Evolutionary conservation across 2,329 filamentous ascomycete genomes (phyloP).

Genomic region (Coniochaeta ligniaria): DNA sequence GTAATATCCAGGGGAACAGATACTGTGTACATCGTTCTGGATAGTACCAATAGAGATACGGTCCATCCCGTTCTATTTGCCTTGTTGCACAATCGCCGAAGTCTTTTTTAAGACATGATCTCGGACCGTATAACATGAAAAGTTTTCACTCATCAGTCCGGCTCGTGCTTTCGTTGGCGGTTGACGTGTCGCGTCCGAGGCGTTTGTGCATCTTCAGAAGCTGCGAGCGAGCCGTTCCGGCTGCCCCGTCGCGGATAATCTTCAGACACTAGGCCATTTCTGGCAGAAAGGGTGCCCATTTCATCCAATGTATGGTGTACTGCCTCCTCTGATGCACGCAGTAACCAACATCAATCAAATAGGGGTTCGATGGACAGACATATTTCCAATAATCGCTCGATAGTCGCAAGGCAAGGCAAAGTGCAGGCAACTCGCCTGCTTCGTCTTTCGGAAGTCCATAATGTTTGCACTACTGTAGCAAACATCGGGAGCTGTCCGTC

Average conservation of each 20-base stretch:
- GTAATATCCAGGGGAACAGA: neutral
- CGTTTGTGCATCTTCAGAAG: neutral
- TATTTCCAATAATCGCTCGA: neutral
- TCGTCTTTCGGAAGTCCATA: neutral
- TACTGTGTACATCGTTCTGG: neutral
- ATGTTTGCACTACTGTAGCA: neutral
- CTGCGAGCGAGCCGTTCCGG: constrained; percentile 6
- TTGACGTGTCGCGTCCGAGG: neutral
- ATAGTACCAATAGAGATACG: neutral
- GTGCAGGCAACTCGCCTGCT: neutral
- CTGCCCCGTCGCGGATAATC: constrained; percentile 5
- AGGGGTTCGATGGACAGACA: neutral
- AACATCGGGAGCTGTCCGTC: neutral
- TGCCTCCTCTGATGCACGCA: no score
- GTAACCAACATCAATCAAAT: neutral
- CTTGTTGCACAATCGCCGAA: neutral
- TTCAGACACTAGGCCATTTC: constrained; percentile 2
- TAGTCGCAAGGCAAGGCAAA: neutral
- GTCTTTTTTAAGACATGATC: neutral
- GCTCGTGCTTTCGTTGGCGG: neutral
- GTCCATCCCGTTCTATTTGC: neutral
- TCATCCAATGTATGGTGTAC: neutral
- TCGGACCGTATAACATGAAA: neutral
- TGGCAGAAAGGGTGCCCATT: neutral
- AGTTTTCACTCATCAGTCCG: neutral